phyloP scores from a whole-genome alignment of 75 land plant genomes.

The Sequoia sempervirens region DNA sequence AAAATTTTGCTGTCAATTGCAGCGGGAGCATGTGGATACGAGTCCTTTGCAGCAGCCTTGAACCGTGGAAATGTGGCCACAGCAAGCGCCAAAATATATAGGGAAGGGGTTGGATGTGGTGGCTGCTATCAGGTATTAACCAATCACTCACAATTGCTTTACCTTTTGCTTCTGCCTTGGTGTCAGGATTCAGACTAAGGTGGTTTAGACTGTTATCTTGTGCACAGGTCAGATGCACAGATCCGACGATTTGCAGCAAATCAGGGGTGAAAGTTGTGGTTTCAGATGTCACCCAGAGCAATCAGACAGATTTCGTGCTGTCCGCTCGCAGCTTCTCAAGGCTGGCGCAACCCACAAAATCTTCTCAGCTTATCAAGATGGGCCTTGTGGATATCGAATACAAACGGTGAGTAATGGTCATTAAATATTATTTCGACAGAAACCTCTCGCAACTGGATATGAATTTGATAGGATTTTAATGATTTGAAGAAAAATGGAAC shows the following conservation, averaged over 20 bases:
- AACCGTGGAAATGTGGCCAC: slow-evolving; percentile 24
- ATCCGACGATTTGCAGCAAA: neutral
- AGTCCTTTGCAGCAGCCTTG: slow-evolving; percentile 25
- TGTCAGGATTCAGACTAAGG: neutral
- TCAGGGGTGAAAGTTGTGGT: neutral
- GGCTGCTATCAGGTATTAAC: slow-evolving; percentile 34
- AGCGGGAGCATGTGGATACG: slow-evolving; percentile 46
- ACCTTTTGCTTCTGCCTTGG: neutral
- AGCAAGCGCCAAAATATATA: slow-evolving; percentile 32
- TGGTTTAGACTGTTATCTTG: neutral
- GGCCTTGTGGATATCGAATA: slow-evolving; percentile 55
- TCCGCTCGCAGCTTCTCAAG: slow-evolving; percentile 34
- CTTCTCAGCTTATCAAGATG: slow-evolving; percentile 10
- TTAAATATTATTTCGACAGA: too few species aligned
- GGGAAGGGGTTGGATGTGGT: slow-evolving; percentile 44
- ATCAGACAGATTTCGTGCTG: slow-evolving; percentile 49
- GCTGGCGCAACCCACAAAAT: slow-evolving; percentile 31
- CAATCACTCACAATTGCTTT: neutral
- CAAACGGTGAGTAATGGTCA: slow-evolving; percentile 26
- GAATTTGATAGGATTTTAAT: neutral
- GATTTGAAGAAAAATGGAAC: neutral
- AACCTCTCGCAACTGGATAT: neutral
- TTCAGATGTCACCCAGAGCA: neutral
- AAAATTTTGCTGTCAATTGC: too few species aligned
- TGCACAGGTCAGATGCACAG: slow-evolving; percentile 4